Evolutionary conservation across 805 yeast genomes (phyloP), one percentile per base, ranked within the genome.

Genomic region (Hanseniaspora vineae): DNA sequence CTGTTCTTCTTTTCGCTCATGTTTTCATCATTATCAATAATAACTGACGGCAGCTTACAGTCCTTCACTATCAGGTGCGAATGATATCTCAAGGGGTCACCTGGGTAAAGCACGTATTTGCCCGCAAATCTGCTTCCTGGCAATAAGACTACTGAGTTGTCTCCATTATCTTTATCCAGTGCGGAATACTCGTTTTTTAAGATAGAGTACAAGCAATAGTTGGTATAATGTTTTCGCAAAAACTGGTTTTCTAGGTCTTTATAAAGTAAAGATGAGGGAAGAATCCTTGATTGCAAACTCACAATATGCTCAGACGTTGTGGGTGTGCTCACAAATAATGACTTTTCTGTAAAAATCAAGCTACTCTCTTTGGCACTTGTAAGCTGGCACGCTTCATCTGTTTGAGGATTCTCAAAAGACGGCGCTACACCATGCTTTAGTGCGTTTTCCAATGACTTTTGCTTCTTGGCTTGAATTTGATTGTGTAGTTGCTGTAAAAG

Each of bases 61-160:
- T 76, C 75, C 31, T 54, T 56, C 2, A 85, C 83, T 5, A 85
- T 80, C 52, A 80, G 70, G 62, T 90, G 96, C 2, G 97, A 84
- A 64, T 90, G 98, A 58, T 78, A 92, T 44, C 92, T 64, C 47
- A 90, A 67, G 8, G 97, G 95, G 60, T 90, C 98, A 1, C 97
- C 97, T 0, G 97, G 97, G 54, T 90, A 90, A 1, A 89, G 88
- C 49, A 92, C 76, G 57, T 78, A 88, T 47, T 78, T 78, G 5
- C 96, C 94, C 2, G 98, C 98, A 62, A 89, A 90, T 49, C 95
- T 73, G 32, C 88, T 67, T 0, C 98, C 98, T 0, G 97, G 96
- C 32, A 87, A 72, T 15, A 84, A 20, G 5, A 37, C 40, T 10
- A 11, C 19, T 3, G n/a, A 14, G 6, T 37, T 17, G 3, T 37